These are phyloP conservation scores for Dissophora globulifera DNA, from an alignment of 192 early-diverging fungal genomes.

Conservation along the genomic window DNA sequence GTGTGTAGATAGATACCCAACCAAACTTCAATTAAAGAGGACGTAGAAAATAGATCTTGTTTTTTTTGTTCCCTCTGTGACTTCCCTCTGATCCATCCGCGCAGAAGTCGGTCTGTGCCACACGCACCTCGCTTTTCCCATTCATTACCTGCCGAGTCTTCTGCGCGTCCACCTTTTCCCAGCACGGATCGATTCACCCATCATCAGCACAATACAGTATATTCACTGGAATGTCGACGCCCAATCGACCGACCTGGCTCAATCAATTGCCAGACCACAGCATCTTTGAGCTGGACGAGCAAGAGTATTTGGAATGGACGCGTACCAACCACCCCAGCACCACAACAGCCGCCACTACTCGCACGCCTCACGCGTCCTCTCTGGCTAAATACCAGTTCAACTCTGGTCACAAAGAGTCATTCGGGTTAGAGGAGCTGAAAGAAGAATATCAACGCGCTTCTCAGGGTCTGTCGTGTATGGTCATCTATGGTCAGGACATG, in stretches of 20 bases:
- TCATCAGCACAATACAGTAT: too few species aligned
- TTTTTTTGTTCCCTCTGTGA: too few species aligned
- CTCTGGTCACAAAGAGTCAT: constrained; percentile 8
- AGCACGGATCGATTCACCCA: too few species aligned
- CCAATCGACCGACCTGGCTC: constrained; percentile 34
- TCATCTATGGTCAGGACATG: constrained; percentile 65
- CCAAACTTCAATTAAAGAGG: too few species aligned
- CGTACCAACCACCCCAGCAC: constrained; percentile 7
- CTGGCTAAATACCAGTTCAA: background rate
- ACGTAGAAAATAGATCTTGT: too few species aligned
- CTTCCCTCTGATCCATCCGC: too few species aligned
- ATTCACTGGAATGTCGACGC: background rate
- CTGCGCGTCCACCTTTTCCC: too few species aligned
- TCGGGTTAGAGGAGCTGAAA: constrained; percentile 32
- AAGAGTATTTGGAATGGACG: constrained; percentile 48
- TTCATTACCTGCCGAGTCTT: too few species aligned
- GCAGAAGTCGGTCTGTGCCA: too few species aligned
- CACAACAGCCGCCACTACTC: background rate
- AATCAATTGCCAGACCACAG: constrained; percentile 46
- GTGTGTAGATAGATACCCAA: too few species aligned
- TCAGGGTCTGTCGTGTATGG: constrained; percentile 48
- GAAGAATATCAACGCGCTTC: constrained; percentile 28
- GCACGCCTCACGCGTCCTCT: background rate
- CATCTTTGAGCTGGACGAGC: constrained; percentile 49
- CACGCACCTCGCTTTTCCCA: too few species aligned